These are phyloP conservation scores for Aspergillus novofumigatus DNA, from an alignment of 2,329 filamentous ascomycete genomes.

Conservation along the genomic window DNA sequence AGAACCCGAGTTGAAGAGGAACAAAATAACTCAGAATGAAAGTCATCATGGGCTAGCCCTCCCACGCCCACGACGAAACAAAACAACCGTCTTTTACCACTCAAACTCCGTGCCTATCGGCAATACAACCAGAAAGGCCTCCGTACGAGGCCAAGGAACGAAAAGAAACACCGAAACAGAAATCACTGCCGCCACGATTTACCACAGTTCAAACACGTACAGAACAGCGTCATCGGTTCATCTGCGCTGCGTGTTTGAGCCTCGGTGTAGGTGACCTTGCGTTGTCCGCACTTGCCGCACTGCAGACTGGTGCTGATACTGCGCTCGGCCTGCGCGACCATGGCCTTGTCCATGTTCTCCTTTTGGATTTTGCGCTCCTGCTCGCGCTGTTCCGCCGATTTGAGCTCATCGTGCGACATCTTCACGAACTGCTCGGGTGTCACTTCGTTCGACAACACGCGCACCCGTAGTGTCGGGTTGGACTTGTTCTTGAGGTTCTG, in stretches of 20 bases:
- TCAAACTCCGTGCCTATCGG: constrained; percentile 14
- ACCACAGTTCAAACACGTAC: constrained; percentile 46
- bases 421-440: constrained; percentile 68
- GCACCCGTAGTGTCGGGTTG: constrained; percentile 71
- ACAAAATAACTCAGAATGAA: background rate
- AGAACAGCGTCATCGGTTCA: constrained; percentile 64
- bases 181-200: constrained; percentile 44
- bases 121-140: background rate
- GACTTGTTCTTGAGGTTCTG: constrained; percentile 92
- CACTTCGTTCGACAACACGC: constrained; percentile 73
- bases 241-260: constrained; percentile 94
- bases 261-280: constrained; percentile 92
- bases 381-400: constrained; percentile 74
- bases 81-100: constrained; percentile 7
- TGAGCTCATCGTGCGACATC: constrained; percentile 89
- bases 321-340: constrained; percentile 89
- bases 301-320: constrained; percentile 82
- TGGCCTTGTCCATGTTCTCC: constrained; percentile 96
- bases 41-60: background rate
- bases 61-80: background rate
- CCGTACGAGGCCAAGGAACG: background rate
- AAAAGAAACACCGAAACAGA: constrained; percentile 8
- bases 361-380: constrained; percentile 72
- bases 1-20: background rate
- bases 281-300: constrained; percentile 88